Evolutionary conservation across 495 filamentous ascomycete genomes (phyloP).

Genomic region (Neurospora hispaniola): DNA sequence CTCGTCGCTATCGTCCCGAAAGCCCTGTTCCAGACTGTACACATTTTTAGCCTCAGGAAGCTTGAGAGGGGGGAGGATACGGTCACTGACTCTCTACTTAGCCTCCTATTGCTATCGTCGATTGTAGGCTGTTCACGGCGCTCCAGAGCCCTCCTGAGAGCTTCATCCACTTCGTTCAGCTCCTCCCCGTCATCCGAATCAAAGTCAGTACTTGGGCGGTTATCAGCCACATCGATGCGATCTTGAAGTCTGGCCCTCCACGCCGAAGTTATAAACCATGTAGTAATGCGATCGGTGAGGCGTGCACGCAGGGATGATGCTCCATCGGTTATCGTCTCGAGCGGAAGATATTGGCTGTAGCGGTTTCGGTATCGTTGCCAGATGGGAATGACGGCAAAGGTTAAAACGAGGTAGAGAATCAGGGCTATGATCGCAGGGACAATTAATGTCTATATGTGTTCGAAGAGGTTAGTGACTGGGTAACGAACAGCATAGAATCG

Average conservation of each 20-base stretch:
- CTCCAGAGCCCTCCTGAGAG: constrained; percentile 52
- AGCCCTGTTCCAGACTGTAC: constrained; percentile 28
- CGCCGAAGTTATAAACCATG: constrained; percentile 44
- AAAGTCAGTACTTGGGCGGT: constrained; percentile 32
- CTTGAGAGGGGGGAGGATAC: background rate
- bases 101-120: constrained; percentile 39
- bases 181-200: constrained; percentile 50
- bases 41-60: constrained; percentile 8
- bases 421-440: constrained; percentile 71
- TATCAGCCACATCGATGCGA: constrained; percentile 29
- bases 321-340: constrained; percentile 50
- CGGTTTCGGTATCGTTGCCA: constrained; percentile 66
- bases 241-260: constrained; percentile 36
- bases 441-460: constrained; percentile 53
- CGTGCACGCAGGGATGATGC: constrained; percentile 54
- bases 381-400: constrained; percentile 61
- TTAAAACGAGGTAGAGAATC: constrained; percentile 58
- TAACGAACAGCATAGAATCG: background rate
- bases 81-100: constrained; percentile 58
- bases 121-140: constrained; percentile 37
- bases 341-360: constrained; percentile 60
- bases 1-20: constrained; percentile 27
- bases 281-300: constrained; percentile 43
- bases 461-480: background rate
- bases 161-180: constrained; percentile 53